Evolutionary conservation across 108 stramenopile genomes (phyloP).

Genomic region (Fistulifera pelliculosa): DNA sequence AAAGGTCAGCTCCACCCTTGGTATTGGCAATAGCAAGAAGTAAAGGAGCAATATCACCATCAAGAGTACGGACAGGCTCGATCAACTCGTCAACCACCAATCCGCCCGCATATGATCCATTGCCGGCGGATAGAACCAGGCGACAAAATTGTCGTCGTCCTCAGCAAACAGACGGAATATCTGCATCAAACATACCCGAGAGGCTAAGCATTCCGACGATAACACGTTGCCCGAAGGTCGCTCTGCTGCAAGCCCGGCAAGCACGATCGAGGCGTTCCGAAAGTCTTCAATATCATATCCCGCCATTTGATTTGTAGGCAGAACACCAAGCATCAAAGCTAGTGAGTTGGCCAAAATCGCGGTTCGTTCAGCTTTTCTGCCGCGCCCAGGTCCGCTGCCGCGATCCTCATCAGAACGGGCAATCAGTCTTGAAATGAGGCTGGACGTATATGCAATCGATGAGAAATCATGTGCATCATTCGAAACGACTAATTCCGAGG

Average conservation of each 20-base stretch:
- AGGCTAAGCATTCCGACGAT: no score
- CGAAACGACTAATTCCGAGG: not conserved
- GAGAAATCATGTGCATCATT: not conserved
- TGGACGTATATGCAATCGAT: not conserved
- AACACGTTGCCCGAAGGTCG: no score
- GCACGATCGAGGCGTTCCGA: not conserved
- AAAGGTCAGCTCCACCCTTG: no score
- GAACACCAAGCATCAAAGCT: not conserved
- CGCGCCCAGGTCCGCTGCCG: not conserved
- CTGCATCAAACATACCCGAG: no score
- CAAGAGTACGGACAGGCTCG: no score
- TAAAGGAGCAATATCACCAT: no score
- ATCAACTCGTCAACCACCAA: no score
- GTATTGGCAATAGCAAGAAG: no score
- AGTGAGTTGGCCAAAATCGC: not conserved
- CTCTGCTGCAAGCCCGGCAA: not conserved
- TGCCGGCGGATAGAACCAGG: no score
- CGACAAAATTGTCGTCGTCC: no score
- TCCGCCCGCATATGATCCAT: no score
- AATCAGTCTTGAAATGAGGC: not conserved
- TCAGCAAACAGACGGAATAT: no score
- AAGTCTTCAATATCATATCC: not conserved
- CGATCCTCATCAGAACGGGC: not conserved
- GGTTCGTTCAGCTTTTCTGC: slow-evolving; percentile 1
- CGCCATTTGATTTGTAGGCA: not conserved